Percentiles rank a stretch among this genome's conserved stretches.
Evolutionary conservation across 768 basidiomycete genomes (phyloP).

Genomic region (Suillus hirtellus): DNA sequence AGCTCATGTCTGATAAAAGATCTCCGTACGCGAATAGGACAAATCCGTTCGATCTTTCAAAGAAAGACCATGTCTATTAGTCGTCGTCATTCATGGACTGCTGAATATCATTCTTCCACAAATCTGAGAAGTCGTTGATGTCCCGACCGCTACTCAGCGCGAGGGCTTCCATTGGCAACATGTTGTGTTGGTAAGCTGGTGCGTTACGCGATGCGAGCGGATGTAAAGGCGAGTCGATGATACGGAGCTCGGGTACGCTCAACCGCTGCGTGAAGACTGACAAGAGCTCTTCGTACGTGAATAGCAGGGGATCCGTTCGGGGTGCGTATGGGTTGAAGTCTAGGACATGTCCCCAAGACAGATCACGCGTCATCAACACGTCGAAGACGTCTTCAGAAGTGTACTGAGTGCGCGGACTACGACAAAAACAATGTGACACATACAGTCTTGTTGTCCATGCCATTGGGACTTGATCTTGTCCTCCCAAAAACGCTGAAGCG

Average conservation of each 20-base stretch:
- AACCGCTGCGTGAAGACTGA: constrained; percentile 31
- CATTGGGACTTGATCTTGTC: constrained; percentile 59
- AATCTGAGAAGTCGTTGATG: constrained; percentile 70
- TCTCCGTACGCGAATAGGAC: too few relatives aligned
- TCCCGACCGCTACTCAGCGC: constrained; percentile 71
- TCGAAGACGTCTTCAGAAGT: constrained; percentile 73
- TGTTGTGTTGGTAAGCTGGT: constrained; percentile 82
- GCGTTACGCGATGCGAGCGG: constrained; percentile 65
- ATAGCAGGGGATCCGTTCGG: constrained; percentile 83
- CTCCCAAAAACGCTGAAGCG: constrained; percentile 34
- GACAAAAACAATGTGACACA: constrained; percentile 25
- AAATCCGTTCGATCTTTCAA: constrained; percentile 21
- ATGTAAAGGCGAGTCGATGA: constrained; percentile 75
- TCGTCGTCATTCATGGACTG: constrained; percentile 27
- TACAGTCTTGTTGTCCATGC: constrained; percentile 63
- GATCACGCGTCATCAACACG: constrained; percentile 80
- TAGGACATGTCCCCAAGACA: constrained; percentile 73
- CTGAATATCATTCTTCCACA: constrained; percentile 58
- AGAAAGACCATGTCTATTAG: not conserved
- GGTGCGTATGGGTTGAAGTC: constrained; percentile 91
- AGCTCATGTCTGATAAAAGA: too few relatives aligned
- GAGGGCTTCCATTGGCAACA: constrained; percentile 90
- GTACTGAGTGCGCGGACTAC: not conserved
- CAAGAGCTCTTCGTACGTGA: constrained; percentile 63
- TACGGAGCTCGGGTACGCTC: constrained; percentile 46